Conservation (phyloP, 2,329 filamentous ascomycete genomes). For the Colletotrichum viniferum region DNA sequence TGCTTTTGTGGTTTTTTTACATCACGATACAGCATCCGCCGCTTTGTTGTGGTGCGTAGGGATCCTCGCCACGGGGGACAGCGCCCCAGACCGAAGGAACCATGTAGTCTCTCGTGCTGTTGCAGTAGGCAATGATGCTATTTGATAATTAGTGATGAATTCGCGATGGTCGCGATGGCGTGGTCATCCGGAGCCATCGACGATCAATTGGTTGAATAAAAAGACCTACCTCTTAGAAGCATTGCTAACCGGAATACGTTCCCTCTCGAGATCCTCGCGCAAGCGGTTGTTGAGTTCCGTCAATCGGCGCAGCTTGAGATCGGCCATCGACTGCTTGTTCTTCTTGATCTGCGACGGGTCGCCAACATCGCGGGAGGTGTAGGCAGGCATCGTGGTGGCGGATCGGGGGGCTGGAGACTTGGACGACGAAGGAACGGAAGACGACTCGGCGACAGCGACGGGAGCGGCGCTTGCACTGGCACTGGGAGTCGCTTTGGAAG, state of each 20-base stretch:
- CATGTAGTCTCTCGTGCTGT: conserved; percentile 98
- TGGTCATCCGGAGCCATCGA: not conserved
- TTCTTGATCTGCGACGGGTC: conserved; percentile 76
- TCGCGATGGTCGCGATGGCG: not conserved
- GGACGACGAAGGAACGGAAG: conserved; percentile 17
- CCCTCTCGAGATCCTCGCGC: conserved; percentile 93
- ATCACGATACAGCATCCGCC: conserved; percentile 95
- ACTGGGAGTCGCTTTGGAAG: not conserved
- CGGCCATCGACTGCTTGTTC: conserved; percentile 99
- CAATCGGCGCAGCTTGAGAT: conserved; percentile 93
- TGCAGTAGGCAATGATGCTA: conserved; percentile 97
- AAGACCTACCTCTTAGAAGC: conserved; percentile 79
- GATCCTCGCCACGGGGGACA: conserved; percentile 93
- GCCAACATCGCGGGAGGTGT: conserved; percentile 70
- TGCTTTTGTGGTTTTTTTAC: conserved; percentile 55
- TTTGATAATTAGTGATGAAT: not conserved
- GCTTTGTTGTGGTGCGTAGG: conserved; percentile 95
- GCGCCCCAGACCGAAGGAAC: conserved; percentile 95
- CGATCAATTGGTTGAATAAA: not conserved
- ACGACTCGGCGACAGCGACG: conserved; percentile 7
- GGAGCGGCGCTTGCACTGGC: not conserved
- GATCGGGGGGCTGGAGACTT: conserved; percentile 22
- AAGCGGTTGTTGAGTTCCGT: conserved; percentile 96
- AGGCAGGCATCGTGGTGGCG: conserved; percentile 62
- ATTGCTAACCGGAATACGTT: conserved; percentile 94